Evolutionary conservation across 805 yeast genomes (phyloP).

Genomic region (Candida ipomoeae): DNA sequence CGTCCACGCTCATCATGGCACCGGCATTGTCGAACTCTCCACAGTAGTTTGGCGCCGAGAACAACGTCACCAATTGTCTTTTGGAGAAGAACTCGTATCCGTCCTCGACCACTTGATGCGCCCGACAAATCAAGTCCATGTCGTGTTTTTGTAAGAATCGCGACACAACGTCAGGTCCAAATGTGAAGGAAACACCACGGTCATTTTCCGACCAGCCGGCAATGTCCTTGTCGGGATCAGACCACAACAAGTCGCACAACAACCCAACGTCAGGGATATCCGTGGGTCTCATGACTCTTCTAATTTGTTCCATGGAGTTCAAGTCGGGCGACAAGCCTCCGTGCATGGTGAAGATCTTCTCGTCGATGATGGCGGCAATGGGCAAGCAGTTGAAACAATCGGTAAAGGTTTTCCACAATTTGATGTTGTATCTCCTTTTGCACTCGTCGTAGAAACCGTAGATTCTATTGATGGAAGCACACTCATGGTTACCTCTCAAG

Average conservation of each 20-base stretch:
- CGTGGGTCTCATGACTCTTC: conserved; percentile 98
- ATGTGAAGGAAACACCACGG: conserved; percentile 98
- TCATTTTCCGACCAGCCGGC: conserved; percentile 99
- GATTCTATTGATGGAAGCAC: conserved; percentile 96
- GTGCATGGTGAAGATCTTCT: conserved; percentile 97
- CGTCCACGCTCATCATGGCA: conserved; percentile 99
- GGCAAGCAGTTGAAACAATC: conserved; percentile 98
- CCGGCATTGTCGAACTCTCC: conserved; percentile 99
- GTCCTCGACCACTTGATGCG: conserved; percentile 98
- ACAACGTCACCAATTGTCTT: conserved; percentile 91
- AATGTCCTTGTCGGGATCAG: conserved; percentile 97
- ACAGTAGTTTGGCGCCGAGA: conserved; percentile 97
- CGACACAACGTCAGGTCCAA: conserved; percentile 98
- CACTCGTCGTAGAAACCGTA: conserved; percentile 99
- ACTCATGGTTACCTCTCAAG: conserved; percentile 96
- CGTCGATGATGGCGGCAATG: conserved; percentile 97
- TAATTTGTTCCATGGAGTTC: conserved; percentile 96
- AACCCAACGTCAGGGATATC: conserved; percentile 98
- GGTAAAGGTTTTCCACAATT: conserved; percentile 97
- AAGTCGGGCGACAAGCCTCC: conserved; percentile 97
- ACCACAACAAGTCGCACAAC: conserved; percentile 94
- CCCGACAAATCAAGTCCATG: conserved; percentile 96
- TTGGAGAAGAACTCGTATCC: conserved; percentile 97
- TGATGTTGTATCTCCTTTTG: conserved; percentile 95
- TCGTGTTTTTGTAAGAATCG: conserved; percentile 95